Percentiles rank a stretch among this genome's conserved stretches.
Evolutionary conservation across 2,329 filamentous ascomycete genomes (phyloP).

Genomic region (Arthrobotrys iridis): DNA sequence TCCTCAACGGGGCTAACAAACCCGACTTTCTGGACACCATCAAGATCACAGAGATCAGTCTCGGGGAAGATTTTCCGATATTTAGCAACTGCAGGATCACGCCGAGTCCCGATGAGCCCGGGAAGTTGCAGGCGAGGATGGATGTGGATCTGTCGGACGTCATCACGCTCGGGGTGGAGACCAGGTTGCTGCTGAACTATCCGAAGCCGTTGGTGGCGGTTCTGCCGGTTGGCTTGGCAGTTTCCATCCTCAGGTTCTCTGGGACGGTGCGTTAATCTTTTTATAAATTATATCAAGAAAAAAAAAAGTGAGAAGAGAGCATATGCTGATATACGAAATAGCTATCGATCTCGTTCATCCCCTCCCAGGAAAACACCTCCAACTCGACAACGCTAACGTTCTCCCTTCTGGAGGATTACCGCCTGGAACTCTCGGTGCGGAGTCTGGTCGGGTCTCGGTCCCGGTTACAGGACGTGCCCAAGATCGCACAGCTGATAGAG

Average conservation of each 20-base stretch:
- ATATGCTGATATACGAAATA: constrained; percentile 16
- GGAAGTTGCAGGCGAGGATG: constrained; percentile 89
- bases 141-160: constrained; percentile 97
- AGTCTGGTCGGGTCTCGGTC: constrained; percentile 83
- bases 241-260: constrained; percentile 92
- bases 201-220: constrained; percentile 89
- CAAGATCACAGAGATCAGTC: constrained; percentile 87
- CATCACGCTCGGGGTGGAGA: constrained; percentile 93
- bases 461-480: constrained; percentile 83
- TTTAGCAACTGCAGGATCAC: constrained; percentile 98
- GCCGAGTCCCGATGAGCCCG: constrained; percentile 80
- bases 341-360: constrained; percentile 90
- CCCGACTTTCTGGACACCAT: constrained; percentile 90
- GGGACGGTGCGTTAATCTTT: constrained; percentile 69
- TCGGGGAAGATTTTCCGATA: constrained; percentile 97
- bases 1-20: constrained; percentile 85
- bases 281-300: not conserved
- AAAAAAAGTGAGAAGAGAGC: not conserved
- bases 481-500: constrained; percentile 86
- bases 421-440: constrained; percentile 81
- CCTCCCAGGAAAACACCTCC: constrained; percentile 66
- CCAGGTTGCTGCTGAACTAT: constrained; percentile 92
- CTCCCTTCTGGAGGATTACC: constrained; percentile 89
- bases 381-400: constrained; percentile 91
- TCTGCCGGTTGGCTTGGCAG: constrained; percentile 87